phyloP scores from a whole-genome alignment of 306 rosid genomes.

The Comarum palustre region DNA sequence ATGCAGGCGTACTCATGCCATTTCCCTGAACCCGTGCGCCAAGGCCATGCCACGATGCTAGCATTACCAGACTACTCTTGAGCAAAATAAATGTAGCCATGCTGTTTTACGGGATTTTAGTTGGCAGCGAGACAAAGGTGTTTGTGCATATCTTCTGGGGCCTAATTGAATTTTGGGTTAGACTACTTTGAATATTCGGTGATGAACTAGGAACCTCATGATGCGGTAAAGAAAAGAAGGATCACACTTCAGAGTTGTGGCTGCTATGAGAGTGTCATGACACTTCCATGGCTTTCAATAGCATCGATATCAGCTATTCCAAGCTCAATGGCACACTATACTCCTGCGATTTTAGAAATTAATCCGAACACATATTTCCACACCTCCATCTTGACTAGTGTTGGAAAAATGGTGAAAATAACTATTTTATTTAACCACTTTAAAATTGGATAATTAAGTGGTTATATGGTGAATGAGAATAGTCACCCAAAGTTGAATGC shows the following conservation, averaged over 20 bases:
- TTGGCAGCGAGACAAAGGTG: conserved; percentile 34
- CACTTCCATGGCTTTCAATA: conserved; percentile 45
- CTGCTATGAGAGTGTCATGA: conserved; percentile 46
- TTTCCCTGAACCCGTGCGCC: conserved; percentile 17
- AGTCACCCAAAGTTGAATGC: too few species aligned
- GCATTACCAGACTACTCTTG: conserved; percentile 28
- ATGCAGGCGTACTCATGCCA: conserved; percentile 26
- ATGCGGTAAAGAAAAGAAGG: conserved; percentile 28
- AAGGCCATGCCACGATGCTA: conserved; percentile 34
- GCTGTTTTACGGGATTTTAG: conserved; percentile 15
- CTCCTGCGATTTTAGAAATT: conserved; percentile 48
- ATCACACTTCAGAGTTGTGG: conserved; percentile 41
- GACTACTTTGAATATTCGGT: conserved; percentile 37
- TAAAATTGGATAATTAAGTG: too few species aligned
- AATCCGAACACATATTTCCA: conserved; percentile 59
- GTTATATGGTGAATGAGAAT: too few species aligned
- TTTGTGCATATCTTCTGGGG: conserved; percentile 16
- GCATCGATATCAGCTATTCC: conserved; percentile 60
- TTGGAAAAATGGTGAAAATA: too few species aligned
- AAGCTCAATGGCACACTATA: conserved; percentile 67
- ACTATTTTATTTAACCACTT: too few species aligned
- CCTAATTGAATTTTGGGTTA: background rate
- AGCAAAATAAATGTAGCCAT: conserved; percentile 29
- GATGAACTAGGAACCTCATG: conserved; percentile 51
- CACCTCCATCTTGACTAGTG: conserved; percentile 29